Base-by-base conservation (phyloP, 2,329 filamentous ascomycete species). In the Ceratocystis huliohia region DNA sequence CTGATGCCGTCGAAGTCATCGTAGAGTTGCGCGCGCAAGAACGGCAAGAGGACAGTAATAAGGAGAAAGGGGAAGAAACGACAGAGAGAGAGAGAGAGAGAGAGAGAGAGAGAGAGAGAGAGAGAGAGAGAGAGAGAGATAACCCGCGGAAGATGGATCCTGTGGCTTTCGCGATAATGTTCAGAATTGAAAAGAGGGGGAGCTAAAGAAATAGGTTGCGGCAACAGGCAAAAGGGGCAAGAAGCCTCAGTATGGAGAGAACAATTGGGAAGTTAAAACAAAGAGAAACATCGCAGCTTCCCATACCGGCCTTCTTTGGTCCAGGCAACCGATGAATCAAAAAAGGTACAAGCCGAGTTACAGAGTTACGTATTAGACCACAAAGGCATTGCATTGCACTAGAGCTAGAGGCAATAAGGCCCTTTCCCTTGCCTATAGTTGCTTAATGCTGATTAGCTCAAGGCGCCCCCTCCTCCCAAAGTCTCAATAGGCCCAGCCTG, bases 1-100 rank as follows among this genome's bases (percentile, higher is more conserved):
- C 62, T 15, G 65, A 44, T 17, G 61, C 62, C 37, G 65, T 67
- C 62, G 65, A 67, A 28, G 61, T 61, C 65, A 67, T 67, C 15
- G 28, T 61, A 33, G 46, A 46, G 25, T 5, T 53, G 48, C 5
- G 46, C 46, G 56, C 33, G 15, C 28, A 41, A 61, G 30, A 66
- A 46, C 8, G 13, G 37, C 41, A 17, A 50, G n/a, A 6, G 56
- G 30, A 41, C 48, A 22, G 53, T 0, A 13, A 25, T 20, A 57
- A 46, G 65, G 53, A 25, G 30, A 61, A 33, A 41, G 13, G 33
- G 53, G 53, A 56, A 41, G 3, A n/a, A 41, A 15, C n/a, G 46
- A 63, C 20, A 63, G 25, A 62, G 63, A 22, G 45, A 44, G 33
- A 44, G 45, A 45, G 37, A 20, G 45, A 59, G 17, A 53, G 41